Base-by-base conservation (phyloP, 768 basidiomycete genomes). In the Phylloporus sp. region DNA sequence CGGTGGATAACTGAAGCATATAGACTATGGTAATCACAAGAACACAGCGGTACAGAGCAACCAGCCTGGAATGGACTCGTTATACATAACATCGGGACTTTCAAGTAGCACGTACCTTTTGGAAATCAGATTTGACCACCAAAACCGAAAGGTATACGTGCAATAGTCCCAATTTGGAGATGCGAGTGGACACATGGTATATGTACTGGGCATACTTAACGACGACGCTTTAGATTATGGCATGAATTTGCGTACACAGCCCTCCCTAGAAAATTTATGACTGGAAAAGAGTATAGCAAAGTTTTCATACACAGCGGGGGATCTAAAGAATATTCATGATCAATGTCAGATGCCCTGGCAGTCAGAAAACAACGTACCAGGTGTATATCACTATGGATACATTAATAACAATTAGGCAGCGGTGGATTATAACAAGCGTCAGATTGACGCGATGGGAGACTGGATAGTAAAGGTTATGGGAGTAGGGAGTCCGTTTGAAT, bases 181-280 rank as follows among this genome's bases (percentile, higher is more conserved):
- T 51, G 46, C 42, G 47, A 49, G 44, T 22, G 52, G 47, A 20
- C 22, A 52, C 44, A 52, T 39, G 49, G n/a, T 45, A 54, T 50
- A 52, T n/a, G n/a, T 35, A 55, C 50, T 59, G 62, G 31, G 32
- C 41, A 44, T 45, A 32, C 49, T 54, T 18, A 43, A 59, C 49
- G 24, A 59, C 49, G 24, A 27, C 41, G 46, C 24, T 45, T 36
- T 52, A 66, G 23, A 31, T 45, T 52, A 54, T 40, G 22, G 31
- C 20, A 36, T 34, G 24, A 23, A 42, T 31, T 41, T 24, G 10
- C 13, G 22, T 8, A 27, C 11, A 27, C 9, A 20, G 28, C 10
- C 39, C 20, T 38, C 20, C n/a, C n/a, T n/a, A n/a, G 20, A 26
- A 28, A n/a, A 8, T n/a, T 34, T 43, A 45, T 38, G 22, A 18